Evolutionary conservation across 305 asterid species (phyloP), one percentile per base, ranked within the genome.

Genomic region (Fraxinus dipetala): DNA sequence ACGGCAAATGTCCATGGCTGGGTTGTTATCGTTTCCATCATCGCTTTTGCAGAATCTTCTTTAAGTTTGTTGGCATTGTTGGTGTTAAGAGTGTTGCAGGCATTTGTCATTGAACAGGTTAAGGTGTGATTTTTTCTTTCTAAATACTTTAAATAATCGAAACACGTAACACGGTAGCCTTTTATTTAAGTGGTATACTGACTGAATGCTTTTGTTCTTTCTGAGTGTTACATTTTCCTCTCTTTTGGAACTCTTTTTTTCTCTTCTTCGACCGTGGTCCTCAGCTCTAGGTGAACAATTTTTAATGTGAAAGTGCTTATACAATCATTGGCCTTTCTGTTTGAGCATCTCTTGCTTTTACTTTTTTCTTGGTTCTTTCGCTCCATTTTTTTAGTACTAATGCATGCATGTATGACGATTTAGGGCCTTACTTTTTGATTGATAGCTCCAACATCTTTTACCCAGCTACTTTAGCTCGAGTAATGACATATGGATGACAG

Each of bases 71-170:
- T 89, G 92, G 89, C 88, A 90, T 91, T 87, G 94, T 91, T 89
- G 91, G 88, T 90, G 92, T 89, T 90, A 90, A 48, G 91, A 85
- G 83, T 89, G 81, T 89, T 90, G 93, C 94, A 78, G 97, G 96
- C 91, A 88, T 92, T 80, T 91, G 90, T 96, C 87, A 79, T 87
- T 86, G 87, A 88, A 87, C 83, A 86, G 95, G 97, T 63, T 10
- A 22, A 63, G 32, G 32, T 20, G 72, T 24, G 72, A 63, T 63
- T 22, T 51, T 20, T 8, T 9, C 32, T 63, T 20, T 63, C 11
- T 1, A 56, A 56, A 6, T 56, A 56, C 11, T 18, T 56, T 18
- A 63, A 22, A 63, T 63, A 63, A 63, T 63, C n/a, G 5, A 24
- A 24, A 63, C 72, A 9, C 5, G 14, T 63, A 20, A 24, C 0